A percentile compares a stretch with the other conserved stretches of the same genome.
These are phyloP conservation scores for Trametes punicea DNA, from an alignment of 768 basidiomycete genomes.

Conservation along the genomic window DNA sequence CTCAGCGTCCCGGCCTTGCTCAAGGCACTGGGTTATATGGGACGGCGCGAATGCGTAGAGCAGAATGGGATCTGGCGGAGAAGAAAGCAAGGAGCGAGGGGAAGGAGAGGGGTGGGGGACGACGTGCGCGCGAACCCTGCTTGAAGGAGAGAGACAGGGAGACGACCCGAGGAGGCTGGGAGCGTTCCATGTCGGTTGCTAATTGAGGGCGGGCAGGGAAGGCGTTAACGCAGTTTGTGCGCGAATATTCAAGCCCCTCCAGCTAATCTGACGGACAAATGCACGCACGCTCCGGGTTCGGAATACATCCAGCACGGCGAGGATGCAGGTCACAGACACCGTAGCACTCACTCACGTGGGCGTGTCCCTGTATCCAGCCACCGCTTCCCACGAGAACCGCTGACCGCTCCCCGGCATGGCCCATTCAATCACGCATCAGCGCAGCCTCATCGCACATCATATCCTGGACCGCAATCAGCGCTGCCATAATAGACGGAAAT, in stretches of 20 bases:
- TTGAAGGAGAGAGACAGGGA: constrained; percentile 11
- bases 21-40: constrained; percentile 7
- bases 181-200: constrained; percentile 11
- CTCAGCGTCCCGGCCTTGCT: constrained; percentile 5
- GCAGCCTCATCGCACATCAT: not conserved
- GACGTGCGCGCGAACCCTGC: constrained; percentile 6
- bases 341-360: not conserved
- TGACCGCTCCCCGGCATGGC: not conserved
- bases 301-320: not conserved
- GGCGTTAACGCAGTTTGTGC: constrained; percentile 7
- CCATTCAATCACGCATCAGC: not conserved
- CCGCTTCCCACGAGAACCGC: not conserved
- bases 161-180: constrained; percentile 10
- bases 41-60: not conserved
- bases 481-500: no score
- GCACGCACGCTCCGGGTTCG: not conserved
- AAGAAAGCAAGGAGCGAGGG: constrained; percentile 1
- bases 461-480: not conserved
- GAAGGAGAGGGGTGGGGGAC: constrained; percentile 1
- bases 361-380: not conserved
- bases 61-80: not conserved
- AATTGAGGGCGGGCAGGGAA: constrained; percentile 16
- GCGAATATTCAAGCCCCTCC: constrained; percentile 1
- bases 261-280: constrained; percentile 1
- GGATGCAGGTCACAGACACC: not conserved